Evolutionary conservation across 2,329 filamentous ascomycete species (phyloP), one percentile per base, ranked within the genome.

Genomic region (Fusarium lateritium): DNA sequence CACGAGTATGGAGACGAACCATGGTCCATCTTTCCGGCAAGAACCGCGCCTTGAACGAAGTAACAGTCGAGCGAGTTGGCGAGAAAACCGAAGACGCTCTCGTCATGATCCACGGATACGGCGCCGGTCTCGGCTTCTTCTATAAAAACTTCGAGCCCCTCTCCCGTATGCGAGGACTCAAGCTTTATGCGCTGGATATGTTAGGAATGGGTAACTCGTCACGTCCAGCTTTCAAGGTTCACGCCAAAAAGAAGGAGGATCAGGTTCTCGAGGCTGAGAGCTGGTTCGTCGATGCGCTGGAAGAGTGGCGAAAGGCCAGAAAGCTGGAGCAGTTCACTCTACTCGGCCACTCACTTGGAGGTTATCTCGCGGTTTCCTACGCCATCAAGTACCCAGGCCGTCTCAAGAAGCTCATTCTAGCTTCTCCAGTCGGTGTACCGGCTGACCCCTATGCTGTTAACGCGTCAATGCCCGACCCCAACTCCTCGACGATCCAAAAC

Each of bases 81-180:
- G 94, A 98, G 76, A 81, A 90, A 6, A 88, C 89, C 1, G 91
- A 97, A 46, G 91, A 98, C 76, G 96, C 93, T 43, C 84, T 99
- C 17, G 95, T 99, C 44, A 97, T 99, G 89, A 83, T 99, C 6
- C 96, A 99, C 77, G 96, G 96, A 65, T 99, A 99, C 79, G 96
- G 96, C 46, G 96, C 96, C 3, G 96, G 96, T 1, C 86, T 99
- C 1, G 96, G 95, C 22, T 98, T 99, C 81, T 99, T 97, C 85
- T 99, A 98, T 85, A 95, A 96, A 82, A 99, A 99, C 78, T 97
- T 97, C 64, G 96, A 99, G 79, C 89, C 91, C 7, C 82, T 99
- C 34, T 94, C 91, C 45, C 89, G 94, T 19, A 82, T 89, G 2
- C 84, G 86, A 28, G 94, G 94, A 28, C 97, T 96, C 90, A 94